A percentile compares a stretch with the other conserved stretches of the same genome.
These are phyloP conservation scores for Medicago lupulina DNA, from an alignment of 306 rosid species.

Conservation along the genomic window DNA sequence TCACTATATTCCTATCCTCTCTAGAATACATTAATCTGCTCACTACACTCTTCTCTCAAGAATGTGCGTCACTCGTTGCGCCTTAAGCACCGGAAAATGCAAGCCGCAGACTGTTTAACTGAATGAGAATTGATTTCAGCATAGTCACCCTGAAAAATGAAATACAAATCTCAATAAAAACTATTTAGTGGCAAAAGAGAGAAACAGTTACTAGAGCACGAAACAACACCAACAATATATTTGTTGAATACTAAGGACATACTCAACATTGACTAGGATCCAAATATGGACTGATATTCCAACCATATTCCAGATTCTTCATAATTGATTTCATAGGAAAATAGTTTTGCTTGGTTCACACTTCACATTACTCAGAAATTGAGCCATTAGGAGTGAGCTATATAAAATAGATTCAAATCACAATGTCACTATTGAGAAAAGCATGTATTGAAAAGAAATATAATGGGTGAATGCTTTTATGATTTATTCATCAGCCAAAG, in stretches of 20 bases:
- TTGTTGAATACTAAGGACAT: background rate
- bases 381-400: background rate
- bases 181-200: background rate
- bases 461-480: no score
- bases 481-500: no score
- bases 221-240: background rate
- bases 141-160: conserved; percentile 33
- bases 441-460: no score
- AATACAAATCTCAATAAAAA: conserved; percentile 11
- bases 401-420: background rate
- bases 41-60: conserved; percentile 3
- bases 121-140: background rate
- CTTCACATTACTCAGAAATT: background rate
- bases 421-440: background rate
- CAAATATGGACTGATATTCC: background rate
- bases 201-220: background rate
- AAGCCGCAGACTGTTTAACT: background rate
- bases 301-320: background rate
- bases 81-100: conserved; percentile 23
- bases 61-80: background rate
- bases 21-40: background rate
- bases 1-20: conserved; percentile 39
- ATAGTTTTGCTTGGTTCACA: background rate
- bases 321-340: background rate
- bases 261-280: background rate